Evolutionary conservation across 1,284 basidiomycete genomes (phyloP).

Genomic region (Apiotrichum brassicae): DNA sequence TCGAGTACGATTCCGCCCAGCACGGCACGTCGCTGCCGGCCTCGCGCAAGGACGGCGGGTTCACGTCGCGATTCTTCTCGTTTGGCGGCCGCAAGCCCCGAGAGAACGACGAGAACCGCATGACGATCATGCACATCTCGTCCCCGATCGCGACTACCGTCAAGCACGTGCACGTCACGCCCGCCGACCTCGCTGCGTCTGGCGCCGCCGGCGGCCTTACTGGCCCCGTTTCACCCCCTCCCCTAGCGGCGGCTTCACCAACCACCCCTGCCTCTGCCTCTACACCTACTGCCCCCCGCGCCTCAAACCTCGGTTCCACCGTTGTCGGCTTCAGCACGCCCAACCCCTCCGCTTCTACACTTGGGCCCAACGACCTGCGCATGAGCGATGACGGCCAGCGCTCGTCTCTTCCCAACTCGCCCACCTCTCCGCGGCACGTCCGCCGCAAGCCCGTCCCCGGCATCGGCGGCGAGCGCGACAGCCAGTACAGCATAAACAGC

Average conservation of each 20-base stretch:
- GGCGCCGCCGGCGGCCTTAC: background rate
- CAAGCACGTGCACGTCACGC: constrained; percentile 8
- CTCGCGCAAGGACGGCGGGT: background rate
- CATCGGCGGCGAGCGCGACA: constrained; percentile 1
- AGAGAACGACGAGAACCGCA: constrained; percentile 5
- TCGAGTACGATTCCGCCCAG: too few species aligned
- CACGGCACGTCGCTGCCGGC: background rate
- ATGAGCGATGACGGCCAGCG: background rate
- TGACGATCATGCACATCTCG: constrained; percentile 12
- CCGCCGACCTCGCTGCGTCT: constrained; percentile 5
- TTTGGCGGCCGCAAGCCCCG: constrained; percentile 1
- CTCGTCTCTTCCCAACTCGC: constrained; percentile 8
- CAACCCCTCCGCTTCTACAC: background rate
- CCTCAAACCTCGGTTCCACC: too few species aligned
- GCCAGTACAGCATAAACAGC: background rate
- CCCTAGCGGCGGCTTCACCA: background rate
- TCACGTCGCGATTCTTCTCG: constrained; percentile 11
- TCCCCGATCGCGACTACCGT: constrained; percentile 10
- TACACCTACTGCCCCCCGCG: background rate
- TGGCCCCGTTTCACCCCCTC: background rate
- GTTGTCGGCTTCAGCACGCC: constrained; percentile 2
- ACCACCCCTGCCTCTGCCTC: background rate
- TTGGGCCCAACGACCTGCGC: background rate
- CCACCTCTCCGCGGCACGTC: constrained; percentile 8
- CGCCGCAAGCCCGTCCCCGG: constrained; percentile 25